Evolutionary conservation across 495 filamentous ascomycete species (phyloP).

Genomic region (Neurospora hispaniola): DNA sequence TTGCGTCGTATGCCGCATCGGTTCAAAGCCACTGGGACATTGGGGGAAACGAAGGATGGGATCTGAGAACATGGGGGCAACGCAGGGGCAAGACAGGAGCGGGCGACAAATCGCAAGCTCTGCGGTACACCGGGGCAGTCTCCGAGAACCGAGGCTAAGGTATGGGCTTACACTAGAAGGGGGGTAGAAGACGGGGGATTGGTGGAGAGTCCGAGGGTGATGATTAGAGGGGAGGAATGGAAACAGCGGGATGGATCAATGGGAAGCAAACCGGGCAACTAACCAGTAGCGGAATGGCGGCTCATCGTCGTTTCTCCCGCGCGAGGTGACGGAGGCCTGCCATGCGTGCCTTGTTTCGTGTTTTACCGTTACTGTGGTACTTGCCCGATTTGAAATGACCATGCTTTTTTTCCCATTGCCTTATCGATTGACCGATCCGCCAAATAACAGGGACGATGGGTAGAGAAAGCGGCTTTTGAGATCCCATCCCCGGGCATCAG

Average conservation of each 20-base stretch:
- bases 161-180: neutral
- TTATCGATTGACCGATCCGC: neutral
- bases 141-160: neutral
- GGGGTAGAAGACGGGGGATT: neutral
- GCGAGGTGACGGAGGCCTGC: neutral
- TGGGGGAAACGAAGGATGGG: neutral
- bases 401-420: neutral
- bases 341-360: neutral
- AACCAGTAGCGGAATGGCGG: neutral
- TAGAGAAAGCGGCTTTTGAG: neutral
- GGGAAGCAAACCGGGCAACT: neutral
- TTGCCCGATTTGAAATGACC: neutral
- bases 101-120: neutral
- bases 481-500: neutral
- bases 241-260: neutral
- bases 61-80: neutral
- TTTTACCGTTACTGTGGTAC: neutral
- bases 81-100: neutral
- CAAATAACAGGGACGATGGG: neutral
- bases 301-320: neutral
- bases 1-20: neutral
- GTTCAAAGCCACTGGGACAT: neutral
- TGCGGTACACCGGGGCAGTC: neutral
- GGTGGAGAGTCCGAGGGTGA: neutral
- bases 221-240: neutral